Conservation (phyloP, 2,329 filamentous ascomycete species). For the Tympanopsis confertula region DNA sequence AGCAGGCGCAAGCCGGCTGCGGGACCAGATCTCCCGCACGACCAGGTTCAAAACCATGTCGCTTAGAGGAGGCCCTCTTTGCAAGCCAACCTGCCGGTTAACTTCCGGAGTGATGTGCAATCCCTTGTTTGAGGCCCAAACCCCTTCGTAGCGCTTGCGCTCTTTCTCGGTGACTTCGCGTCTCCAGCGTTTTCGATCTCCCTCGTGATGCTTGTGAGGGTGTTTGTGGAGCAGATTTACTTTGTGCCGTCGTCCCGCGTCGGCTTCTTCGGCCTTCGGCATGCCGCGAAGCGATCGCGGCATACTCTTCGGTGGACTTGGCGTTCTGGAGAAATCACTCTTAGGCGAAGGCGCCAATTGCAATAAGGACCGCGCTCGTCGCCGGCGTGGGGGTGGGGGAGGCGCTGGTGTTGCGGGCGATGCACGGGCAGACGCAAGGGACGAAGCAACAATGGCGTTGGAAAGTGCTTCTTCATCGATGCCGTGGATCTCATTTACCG, state of each 20-base stretch:
- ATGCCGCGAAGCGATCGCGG: slow-evolving; percentile 26
- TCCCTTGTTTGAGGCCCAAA: slow-evolving; percentile 35
- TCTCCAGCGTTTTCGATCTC: slow-evolving; percentile 29
- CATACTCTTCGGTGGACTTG: slow-evolving; percentile 22
- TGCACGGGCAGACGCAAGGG: slow-evolving; percentile 26
- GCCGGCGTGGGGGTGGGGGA: slow-evolving; percentile 20
- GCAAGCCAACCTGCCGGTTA: no score
- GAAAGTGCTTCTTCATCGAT: slow-evolving; percentile 24
- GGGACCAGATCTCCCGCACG: slow-evolving; percentile 33
- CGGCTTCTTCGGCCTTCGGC: slow-evolving; percentile 9
- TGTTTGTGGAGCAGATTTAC: slow-evolving; percentile 25
- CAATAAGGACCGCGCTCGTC: slow-evolving; percentile 4
- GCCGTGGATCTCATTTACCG: slow-evolving; percentile 10
- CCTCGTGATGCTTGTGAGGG: slow-evolving; percentile 32
- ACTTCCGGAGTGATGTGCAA: slow-evolving; percentile 15
- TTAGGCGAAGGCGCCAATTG: not conserved
- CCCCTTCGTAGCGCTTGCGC: slow-evolving; percentile 33
- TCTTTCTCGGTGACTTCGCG: slow-evolving; percentile 28
- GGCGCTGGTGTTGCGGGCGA: slow-evolving; percentile 19
- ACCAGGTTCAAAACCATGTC: slow-evolving; percentile 28
- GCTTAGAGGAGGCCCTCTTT: not conserved
- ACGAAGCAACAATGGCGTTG: slow-evolving; percentile 32
- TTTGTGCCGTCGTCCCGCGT: slow-evolving; percentile 13
- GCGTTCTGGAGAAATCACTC: slow-evolving; percentile 12
- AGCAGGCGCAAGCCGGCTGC: slow-evolving; percentile 24